Base-by-base conservation (phyloP, 768 basidiomycete species). In the Suillus sp. region DNA sequence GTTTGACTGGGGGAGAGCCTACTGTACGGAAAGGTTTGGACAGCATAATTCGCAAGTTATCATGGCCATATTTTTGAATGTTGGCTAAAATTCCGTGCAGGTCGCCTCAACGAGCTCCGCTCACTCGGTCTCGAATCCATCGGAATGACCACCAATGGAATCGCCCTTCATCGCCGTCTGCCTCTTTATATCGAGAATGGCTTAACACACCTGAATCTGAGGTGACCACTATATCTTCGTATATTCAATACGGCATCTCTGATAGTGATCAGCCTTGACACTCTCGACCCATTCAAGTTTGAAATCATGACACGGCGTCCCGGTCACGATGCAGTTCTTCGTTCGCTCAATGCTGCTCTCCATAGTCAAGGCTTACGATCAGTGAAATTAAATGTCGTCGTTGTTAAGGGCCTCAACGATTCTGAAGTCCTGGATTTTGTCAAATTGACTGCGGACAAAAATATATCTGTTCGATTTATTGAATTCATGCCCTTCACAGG, bases 401-500 rank as follows among this genome's bases (percentile, higher is more conserved):
- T 95, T 38, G 81, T 96, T 64, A 88, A 86, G 67, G 90, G 86
- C 22, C 76, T 96, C 35, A 96, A 96, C 68, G 91, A 94, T 69
- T 74, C 78, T n/a, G 93, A 96, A 74, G 79, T 93, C 14, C 72
- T 86, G 2, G 88, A 90, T 62, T 95, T 96, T 70, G 86, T 93
- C 45, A 85, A 89, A 68, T 78, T 95, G 76, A 92, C 91, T 5
- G 85, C 83, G 67, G 77, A 89, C 51, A 79, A 79, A 51, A 74
- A 78, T 2, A 75, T 94, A 30, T 91, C 86, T 43, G 86, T 95
- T 45, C 85, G 95, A 42, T 94, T 96, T 74, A 96, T 95, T 63
- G 93, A 95, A 74, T 96, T 92, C 71, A 96, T 96, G 95, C 93
- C 94, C 13, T 96, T 96, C 73, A 90, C 87, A 67, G 94, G 90